Evolutionary conservation across 148 eudicot genomes (phyloP), one percentile per base, ranked within the genome.

Genomic region (Rheum nobile): DNA sequence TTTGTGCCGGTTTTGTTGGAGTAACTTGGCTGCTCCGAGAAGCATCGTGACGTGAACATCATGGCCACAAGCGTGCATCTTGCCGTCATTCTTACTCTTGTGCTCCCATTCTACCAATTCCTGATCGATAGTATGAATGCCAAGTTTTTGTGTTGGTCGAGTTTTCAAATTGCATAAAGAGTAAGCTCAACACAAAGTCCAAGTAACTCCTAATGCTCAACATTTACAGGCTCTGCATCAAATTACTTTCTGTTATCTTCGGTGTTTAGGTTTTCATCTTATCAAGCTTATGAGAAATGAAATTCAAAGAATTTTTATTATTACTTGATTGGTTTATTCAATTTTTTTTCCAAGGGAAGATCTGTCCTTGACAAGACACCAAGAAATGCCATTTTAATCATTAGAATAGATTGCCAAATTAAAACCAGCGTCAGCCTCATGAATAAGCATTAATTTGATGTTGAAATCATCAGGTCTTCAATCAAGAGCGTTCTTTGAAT

Each of bases 21-120:
- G 89, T 77, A 93, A 82, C 79, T 93, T 90, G 75, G 96, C 98
- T 81, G 98, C 93, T 57, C 96, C 98, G 14, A 93, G 93, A 74
- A 90, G 86, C 98, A 93, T 93, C 2, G 98, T 83, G 4, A 96
- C 85, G 74, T 93, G 98, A 61, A 88, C 96, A 89, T 93, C 98
- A 77, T 90, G 98, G 54, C 98, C 98, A 74, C 96, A 93, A 73
- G 84, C 98, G 75, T 93, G 98, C 98, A 93, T 93, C 74, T 77
- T 80, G 61, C 98, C 98, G 34, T 86, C 88, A 21, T 76, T 78
- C 83, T 90, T 90, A 80, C 98, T 93, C 91, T 85, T 93, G 80
- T 93, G 90, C 81, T 93, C 92, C 98, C 98, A 93, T 44, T 89
- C 88, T 37, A 87, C 98, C 31, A 87, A 79, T 82, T 90, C 98